Base-by-base conservation (phyloP, 2,329 filamentous ascomycete species). In the Arthroderma sp. region DNA sequence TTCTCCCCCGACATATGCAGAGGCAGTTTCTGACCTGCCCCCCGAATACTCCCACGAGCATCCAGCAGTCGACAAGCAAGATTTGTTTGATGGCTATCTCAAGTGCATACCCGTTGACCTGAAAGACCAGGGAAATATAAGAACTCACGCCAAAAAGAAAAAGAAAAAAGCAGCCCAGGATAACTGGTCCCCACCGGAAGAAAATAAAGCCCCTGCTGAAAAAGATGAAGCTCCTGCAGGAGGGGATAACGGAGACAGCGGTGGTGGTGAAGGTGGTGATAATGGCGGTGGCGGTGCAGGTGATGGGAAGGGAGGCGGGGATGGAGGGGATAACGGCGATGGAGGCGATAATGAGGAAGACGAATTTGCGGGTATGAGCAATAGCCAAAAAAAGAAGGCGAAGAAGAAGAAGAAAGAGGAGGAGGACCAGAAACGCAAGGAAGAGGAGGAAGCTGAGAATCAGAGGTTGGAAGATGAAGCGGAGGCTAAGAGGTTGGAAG, bases 41-140 rank as follows among this genome's bases (percentile, higher is more conserved):
- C 51, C 51, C 9, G 83, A 48, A 27, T 53, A 53, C 38, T 28
- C 9, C 22, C n/a, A 6, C 6, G 22, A 27, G 15, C 31, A 29
- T 11, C 36, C 29, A 29, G 4, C 28, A 29, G n/a, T 15, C 15
- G 10, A 33, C 36, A 29, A 43, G 11, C 32, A 43, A 37, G 10
- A 9, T 22, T 30, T 43, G 27, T 37, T 37, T 11, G 15, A 43
- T 4, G 41, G 37, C 27, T 34, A 32, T 6, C 22, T 41, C 15
- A 30, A 31, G 28, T 32, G 32, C 3, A 46, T 33, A 46, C 36
- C 33, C 31, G 45, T 48, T 41, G 39, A 50, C 37, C 34, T 51
- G 15, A 44, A 48, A 38, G 51, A 49, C 27, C 36, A 32, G n/a
- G 50, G 48, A 6, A 42, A 47, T 30, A 47, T 51, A n/a, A 45